phyloP scores from a whole-genome alignment of 768 basidiomycete species.

The Artomyces pyxidatus region DNA sequence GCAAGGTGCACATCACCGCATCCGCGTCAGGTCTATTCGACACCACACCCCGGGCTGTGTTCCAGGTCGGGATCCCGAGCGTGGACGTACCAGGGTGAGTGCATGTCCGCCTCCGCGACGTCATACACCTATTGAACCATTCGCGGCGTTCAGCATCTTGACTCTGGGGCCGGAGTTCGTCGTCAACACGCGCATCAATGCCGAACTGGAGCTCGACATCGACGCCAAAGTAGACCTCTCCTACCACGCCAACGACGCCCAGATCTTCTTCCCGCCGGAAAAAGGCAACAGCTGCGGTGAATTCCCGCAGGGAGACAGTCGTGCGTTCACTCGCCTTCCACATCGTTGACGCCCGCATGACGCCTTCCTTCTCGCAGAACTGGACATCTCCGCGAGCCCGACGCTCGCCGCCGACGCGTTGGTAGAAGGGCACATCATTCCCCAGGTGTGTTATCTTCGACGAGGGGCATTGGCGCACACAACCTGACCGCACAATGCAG shows the following conservation, averaged over 20 bases:
- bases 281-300: constrained; percentile 17
- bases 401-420: too few species aligned
- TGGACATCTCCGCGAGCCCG: not conserved
- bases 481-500: not conserved
- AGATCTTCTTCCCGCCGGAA: constrained; percentile 36
- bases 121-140: too few species aligned
- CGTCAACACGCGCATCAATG: constrained; percentile 26
- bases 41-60: too few species aligned
- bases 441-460: too few species aligned
- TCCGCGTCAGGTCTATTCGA: not conserved
- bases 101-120: too few species aligned
- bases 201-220: constrained; percentile 27
- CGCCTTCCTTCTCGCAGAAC: not conserved
- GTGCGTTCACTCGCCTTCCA: constrained; percentile 25
- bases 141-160: constrained; percentile 39
- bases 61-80: too few species aligned
- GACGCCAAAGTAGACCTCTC: constrained; percentile 35
- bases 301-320: constrained; percentile 33
- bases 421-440: too few species aligned
- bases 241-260: constrained; percentile 32
- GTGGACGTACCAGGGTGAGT: too few species aligned
- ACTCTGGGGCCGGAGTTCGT: constrained; percentile 40
- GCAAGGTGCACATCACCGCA: not conserved
- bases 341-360: not conserved
- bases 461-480: not conserved